These are phyloP conservation scores for Jimgerdemannia flammicorona DNA, from an alignment of 192 early-diverging fungal species.

Conservation along the genomic window DNA sequence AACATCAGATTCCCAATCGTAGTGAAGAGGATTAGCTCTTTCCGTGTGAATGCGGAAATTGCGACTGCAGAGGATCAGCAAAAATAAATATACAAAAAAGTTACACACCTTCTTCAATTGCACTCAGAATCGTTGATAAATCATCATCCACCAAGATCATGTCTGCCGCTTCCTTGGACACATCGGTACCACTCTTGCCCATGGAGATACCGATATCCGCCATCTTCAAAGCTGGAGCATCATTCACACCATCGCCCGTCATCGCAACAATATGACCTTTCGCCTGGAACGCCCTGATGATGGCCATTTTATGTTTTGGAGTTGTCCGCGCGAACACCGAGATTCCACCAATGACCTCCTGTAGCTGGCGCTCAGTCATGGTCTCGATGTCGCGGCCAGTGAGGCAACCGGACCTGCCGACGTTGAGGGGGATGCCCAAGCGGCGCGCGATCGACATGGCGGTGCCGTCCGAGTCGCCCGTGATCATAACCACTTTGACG, in stretches of 20 bases:
- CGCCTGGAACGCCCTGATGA: constrained; percentile 84
- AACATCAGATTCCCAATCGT: no score
- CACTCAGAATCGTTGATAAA: constrained; percentile 86
- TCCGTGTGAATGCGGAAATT: no score
- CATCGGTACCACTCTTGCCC: constrained; percentile 94
- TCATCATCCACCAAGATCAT: constrained; percentile 98
- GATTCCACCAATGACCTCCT: constrained; percentile 54
- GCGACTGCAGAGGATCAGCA: no score
- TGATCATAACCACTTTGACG: constrained; percentile 96
- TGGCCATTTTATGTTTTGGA: constrained; percentile 87
- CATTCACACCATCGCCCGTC: constrained; percentile 97
- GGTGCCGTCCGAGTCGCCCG: constrained; percentile 92
- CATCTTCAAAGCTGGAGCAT: constrained; percentile 89
- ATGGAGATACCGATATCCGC: constrained; percentile 97
- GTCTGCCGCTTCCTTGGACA: constrained; percentile 94
- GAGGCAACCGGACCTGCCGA: constrained; percentile 57
- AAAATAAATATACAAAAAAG: no score
- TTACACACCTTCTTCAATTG: constrained; percentile 87
- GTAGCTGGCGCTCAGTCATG: constrained; percentile 61
- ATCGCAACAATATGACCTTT: constrained; percentile 90
- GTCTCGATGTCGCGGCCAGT: constrained; percentile 68
- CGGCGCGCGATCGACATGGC: constrained; percentile 85
- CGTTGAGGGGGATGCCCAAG: constrained; percentile 76
- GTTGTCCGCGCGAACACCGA: constrained; percentile 81
- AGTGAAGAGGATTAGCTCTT: no score